Evolutionary conservation across 2,329 filamentous ascomycete genomes (phyloP).

Genomic region (Boeremia exigua): DNA sequence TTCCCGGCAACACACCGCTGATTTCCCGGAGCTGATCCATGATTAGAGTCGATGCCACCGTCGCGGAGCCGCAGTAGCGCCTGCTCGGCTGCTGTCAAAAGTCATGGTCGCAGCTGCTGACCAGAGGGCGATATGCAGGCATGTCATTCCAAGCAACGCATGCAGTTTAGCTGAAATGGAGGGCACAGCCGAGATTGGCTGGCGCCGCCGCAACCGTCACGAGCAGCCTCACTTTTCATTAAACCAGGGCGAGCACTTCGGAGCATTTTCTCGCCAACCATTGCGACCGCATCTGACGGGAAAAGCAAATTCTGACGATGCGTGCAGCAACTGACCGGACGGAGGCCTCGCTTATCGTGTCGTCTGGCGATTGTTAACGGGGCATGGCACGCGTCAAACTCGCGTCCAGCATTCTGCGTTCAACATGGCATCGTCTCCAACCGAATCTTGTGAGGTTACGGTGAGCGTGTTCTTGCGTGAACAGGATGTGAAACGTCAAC

Average conservation of each 20-base stretch:
- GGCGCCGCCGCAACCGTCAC: conserved; percentile 31
- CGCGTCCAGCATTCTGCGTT: conserved; percentile 3
- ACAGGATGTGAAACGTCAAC: conserved; percentile 11
- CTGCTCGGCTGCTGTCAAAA: conserved; percentile 30
- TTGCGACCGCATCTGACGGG: conserved; percentile 6
- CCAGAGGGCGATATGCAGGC: conserved; percentile 26
- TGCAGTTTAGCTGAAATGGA: conserved; percentile 18
- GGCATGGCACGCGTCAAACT: conserved; percentile 8
- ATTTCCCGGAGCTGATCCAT: conserved; percentile 22
- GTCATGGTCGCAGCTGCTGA: conserved; percentile 20
- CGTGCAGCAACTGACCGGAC: conserved; percentile 20
- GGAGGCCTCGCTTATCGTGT: conserved; percentile 11
- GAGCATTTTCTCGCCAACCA: conserved; percentile 20
- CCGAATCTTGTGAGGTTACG: neutral
- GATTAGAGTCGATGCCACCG: conserved; percentile 20
- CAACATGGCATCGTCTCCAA: neutral
- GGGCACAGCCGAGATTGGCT: conserved; percentile 30
- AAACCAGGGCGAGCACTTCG: conserved; percentile 37
- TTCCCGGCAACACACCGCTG: conserved; percentile 40
- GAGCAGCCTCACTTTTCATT: conserved; percentile 39
- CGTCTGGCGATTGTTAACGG: conserved; percentile 5
- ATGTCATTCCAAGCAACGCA: conserved; percentile 24
- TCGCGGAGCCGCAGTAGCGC: conserved; percentile 31
- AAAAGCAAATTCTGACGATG: conserved; percentile 18
- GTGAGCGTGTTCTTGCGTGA: conserved; percentile 4